A percentile compares a stretch with the other conserved stretches of the same genome.
These are phyloP conservation scores for Secale cereale DNA, from an alignment of 176 grass and related monocot species.

Conservation along the genomic window DNA sequence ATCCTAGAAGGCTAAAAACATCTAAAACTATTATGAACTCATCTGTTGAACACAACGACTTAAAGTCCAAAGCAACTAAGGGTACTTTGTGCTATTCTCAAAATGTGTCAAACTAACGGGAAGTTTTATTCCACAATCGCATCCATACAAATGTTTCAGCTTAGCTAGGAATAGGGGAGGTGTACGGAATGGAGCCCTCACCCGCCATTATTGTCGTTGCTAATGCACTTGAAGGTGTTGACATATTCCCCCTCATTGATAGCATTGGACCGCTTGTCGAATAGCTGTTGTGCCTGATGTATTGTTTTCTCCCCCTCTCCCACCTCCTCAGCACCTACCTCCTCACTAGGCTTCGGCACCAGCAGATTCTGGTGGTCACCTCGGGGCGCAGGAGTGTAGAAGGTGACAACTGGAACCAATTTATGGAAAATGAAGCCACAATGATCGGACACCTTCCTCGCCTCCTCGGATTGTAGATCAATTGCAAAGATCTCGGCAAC, in stretches of 20 bases:
- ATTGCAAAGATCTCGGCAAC: not conserved
- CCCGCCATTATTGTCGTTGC: not conserved
- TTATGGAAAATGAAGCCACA: not conserved
- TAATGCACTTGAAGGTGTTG: not conserved
- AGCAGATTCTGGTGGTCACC: not conserved
- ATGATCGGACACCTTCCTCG: not conserved
- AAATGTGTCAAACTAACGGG: too few relatives aligned
- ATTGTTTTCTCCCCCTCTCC: not conserved
- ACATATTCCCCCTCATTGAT: not conserved
- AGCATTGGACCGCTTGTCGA: not conserved
- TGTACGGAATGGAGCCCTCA: not conserved
- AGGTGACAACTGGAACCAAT: not conserved
- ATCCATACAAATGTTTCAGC: not conserved
- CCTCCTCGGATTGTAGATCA: not conserved
- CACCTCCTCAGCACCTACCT: not conserved
- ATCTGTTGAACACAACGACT: too few relatives aligned
- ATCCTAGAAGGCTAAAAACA: too few relatives aligned
- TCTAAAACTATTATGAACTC: too few relatives aligned
- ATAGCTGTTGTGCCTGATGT: not conserved
- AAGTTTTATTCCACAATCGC: not conserved
- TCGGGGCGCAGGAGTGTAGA: not conserved
- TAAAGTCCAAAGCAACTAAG: too few relatives aligned
- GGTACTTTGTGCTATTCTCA: too few relatives aligned
- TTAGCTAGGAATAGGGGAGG: not conserved
- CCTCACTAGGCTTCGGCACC: not conserved